Evolutionary conservation across 768 basidiomycete genomes (phyloP).

Genomic region (Mycena vitilis): DNA sequence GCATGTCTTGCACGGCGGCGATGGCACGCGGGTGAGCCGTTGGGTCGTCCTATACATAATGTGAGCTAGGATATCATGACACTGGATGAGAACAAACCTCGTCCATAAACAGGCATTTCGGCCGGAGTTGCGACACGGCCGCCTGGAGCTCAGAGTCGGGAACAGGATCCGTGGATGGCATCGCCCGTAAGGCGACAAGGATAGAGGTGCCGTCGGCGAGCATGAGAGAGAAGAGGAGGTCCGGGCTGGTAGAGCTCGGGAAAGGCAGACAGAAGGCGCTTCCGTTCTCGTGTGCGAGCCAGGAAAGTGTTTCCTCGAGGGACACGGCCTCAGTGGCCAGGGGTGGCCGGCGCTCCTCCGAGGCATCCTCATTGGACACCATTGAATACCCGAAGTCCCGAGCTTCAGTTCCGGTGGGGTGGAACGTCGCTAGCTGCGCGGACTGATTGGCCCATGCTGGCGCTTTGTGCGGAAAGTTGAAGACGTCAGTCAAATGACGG

Average conservation of each 20-base stretch:
- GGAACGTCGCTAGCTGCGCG: constrained; percentile 9
- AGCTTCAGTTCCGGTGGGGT: neutral
- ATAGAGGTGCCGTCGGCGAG: constrained; percentile 14
- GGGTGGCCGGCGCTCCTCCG: neutral
- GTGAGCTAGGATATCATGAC: neutral
- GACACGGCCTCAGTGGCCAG: neutral
- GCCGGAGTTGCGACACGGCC: neutral
- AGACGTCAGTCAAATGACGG: neutral
- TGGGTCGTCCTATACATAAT: neutral
- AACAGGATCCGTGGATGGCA: constrained; percentile 2
- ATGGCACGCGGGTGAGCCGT: constrained; percentile 1
- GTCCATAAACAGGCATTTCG: neutral
- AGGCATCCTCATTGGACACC: neutral
- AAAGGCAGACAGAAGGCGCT: constrained; percentile 19
- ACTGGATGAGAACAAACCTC: neutral
- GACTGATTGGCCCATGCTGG: constrained; percentile 20
- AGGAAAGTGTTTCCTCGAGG: constrained; percentile 10
- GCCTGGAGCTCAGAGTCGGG: neutral
- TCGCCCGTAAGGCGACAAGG: constrained; percentile 6
- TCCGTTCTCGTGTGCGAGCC: constrained; percentile 13
- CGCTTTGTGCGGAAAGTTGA: constrained; percentile 13
- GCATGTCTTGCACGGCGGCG: neutral
- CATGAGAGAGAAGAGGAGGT: constrained; percentile 12
- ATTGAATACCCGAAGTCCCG: neutral
- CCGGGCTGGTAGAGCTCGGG: neutral